Conservation (phyloP, 2,329 filamentous ascomycete genomes). For the Ampelomyces quisqualis region DNA sequence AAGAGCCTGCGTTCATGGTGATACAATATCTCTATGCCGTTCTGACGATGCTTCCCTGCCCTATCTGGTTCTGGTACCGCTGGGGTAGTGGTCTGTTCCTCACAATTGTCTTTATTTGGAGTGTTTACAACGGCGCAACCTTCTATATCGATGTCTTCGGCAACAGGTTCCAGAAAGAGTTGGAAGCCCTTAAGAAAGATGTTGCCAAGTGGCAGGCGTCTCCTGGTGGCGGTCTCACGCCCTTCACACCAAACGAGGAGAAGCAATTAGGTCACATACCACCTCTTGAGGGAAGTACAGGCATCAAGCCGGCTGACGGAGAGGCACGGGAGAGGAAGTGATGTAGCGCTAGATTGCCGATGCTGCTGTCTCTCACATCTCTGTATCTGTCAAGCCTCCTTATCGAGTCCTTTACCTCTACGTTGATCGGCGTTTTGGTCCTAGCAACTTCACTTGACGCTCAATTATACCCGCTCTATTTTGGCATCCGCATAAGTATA, state of each 20-base stretch:
- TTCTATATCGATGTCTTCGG: slow-evolving; percentile 99
- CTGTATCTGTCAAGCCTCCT: too few relatives aligned
- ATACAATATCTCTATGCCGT: slow-evolving; percentile 93
- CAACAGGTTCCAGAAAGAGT: slow-evolving; percentile 92
- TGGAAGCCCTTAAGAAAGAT: slow-evolving; percentile 84
- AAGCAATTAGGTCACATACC: slow-evolving; percentile 34
- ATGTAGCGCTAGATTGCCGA: too few relatives aligned
- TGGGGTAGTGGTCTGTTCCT: slow-evolving; percentile 79
- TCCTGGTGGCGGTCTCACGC: slow-evolving; percentile 28
- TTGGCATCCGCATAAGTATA: slow-evolving; percentile 7
- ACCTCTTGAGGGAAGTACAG: slow-evolving; percentile 34
- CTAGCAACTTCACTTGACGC: too few relatives aligned
- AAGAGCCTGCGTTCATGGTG: slow-evolving; percentile 91
- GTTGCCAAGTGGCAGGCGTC: slow-evolving; percentile 78
- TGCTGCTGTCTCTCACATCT: too few relatives aligned
- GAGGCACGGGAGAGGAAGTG: slow-evolving; percentile 21
- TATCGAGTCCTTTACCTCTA: too few relatives aligned
- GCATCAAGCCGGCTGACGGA: slow-evolving; percentile 19
- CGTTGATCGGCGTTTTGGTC: too few relatives aligned
- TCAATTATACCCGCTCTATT: neutral
- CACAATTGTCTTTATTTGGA: slow-evolving; percentile 83
- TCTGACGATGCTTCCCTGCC: slow-evolving; percentile 90
- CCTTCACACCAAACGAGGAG: slow-evolving; percentile 30
- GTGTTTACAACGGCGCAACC: slow-evolving; percentile 93
- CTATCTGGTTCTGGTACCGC: slow-evolving; percentile 89